Conservation (phyloP, 352 stramenopile genomes). For the Pilasporangium apinafurcum region DNA sequence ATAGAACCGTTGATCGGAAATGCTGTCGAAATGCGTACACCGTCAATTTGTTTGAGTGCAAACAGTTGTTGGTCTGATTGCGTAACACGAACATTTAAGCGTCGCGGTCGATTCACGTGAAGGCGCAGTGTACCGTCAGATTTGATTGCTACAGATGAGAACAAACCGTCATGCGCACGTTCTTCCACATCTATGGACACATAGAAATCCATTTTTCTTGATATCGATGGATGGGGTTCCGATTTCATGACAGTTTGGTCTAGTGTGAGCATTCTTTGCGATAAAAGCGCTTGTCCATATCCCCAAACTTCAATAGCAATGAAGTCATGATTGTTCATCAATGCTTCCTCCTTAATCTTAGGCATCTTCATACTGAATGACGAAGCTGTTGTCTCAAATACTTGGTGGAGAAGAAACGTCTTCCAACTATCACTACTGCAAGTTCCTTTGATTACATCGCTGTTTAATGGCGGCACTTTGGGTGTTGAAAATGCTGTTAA, state of each 20-base stretch:
- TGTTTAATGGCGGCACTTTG: conserved; percentile 2
- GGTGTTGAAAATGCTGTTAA: conserved; percentile 12
- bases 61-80: conserved; percentile 64
- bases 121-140: conserved; percentile 57
- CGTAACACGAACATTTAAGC: conserved; percentile 52
- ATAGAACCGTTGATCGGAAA: conserved; percentile 8
- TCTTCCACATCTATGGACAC: conserved; percentile 75
- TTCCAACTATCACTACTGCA: no score
- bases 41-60: conserved; percentile 25
- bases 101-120: conserved; percentile 45
- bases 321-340: conserved; percentile 19
- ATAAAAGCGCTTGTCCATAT: conserved; percentile 22
- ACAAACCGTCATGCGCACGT: conserved; percentile 54
- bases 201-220: conserved; percentile 46
- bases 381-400: conserved; percentile 2
- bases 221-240: conserved; percentile 1
- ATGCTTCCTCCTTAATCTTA: conserved; percentile 1
- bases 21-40: conserved; percentile 33
- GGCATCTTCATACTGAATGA: neutral
- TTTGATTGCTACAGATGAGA: conserved; percentile 61
- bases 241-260: neutral
- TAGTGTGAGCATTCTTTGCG: neutral
- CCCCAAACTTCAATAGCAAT: conserved; percentile 50
- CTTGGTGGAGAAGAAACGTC: conserved; percentile 4
- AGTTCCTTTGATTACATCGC: no score